These are phyloP conservation scores for Ogataea paraovalis DNA, from an alignment of 805 yeast genomes.

Conservation along the genomic window DNA sequence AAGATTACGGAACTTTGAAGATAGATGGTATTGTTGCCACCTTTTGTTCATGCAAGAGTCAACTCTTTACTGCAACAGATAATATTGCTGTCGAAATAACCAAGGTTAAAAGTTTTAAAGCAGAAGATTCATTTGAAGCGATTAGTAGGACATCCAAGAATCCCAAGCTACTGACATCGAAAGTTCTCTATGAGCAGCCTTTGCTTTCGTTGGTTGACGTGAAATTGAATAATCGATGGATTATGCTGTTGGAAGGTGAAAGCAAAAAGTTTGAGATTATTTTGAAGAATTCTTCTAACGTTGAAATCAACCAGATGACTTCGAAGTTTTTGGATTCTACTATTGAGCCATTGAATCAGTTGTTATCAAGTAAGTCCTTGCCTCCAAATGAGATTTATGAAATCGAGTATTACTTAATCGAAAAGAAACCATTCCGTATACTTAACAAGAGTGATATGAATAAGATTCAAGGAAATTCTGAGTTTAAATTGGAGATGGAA, in stretches of 20 bases:
- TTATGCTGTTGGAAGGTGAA: constrained; percentile 81
- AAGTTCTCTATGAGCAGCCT: constrained; percentile 50
- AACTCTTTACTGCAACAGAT: constrained; percentile 32
- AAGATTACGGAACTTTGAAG: constrained; percentile 42
- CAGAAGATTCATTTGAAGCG: constrained; percentile 4
- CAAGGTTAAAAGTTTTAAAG: constrained; percentile 8
- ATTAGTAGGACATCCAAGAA: neutral
- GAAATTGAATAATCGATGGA: constrained; percentile 58
- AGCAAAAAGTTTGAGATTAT: constrained; percentile 43
- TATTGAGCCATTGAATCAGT: constrained; percentile 55
- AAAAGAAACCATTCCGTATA: constrained; percentile 54
- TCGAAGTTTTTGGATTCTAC: constrained; percentile 73
- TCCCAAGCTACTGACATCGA: constrained; percentile 30
- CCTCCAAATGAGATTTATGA: constrained; percentile 68
- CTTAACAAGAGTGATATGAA: constrained; percentile 42
- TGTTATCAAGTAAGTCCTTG: constrained; percentile 41
- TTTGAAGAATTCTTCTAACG: constrained; percentile 56
- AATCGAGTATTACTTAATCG: constrained; percentile 62
- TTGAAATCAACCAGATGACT: constrained; percentile 51
- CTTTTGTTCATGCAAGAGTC: constrained; percentile 46
- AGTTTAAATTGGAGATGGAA: constrained; percentile 48
- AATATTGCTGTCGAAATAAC: neutral
- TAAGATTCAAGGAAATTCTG: constrained; percentile 35
- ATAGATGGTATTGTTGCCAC: constrained; percentile 50
- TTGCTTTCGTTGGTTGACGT: constrained; percentile 47